Conservation (phyloP, 2,329 filamentous ascomycete species). For the Plectosphaerella plurivora region DNA sequence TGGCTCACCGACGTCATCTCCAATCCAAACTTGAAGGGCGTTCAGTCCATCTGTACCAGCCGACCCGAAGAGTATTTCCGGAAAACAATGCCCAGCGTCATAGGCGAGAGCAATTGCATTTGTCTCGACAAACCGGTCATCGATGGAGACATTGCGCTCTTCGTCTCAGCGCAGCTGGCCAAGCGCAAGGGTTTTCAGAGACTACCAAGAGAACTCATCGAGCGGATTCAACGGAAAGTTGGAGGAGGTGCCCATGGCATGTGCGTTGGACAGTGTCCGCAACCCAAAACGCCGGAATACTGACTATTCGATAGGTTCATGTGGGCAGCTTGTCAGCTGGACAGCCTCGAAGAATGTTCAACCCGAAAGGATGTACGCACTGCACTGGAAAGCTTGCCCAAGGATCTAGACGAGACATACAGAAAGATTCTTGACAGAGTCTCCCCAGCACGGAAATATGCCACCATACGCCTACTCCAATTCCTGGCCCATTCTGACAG, state of each 20-base stretch:
- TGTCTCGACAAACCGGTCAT: background rate
- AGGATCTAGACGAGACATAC: conserved; percentile 1
- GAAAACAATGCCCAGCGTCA: background rate
- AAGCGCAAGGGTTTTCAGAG: background rate
- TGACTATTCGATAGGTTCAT: conserved; percentile 1
- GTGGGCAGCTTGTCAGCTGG: conserved; percentile 3
- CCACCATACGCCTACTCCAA: conserved; percentile 14
- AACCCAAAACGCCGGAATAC: background rate
- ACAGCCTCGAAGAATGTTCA: background rate
- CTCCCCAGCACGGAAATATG: conserved; percentile 4
- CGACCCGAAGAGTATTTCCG: background rate
- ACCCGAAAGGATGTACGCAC: background rate
- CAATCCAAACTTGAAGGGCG: background rate
- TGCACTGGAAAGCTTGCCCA: background rate
- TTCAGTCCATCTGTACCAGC: background rate
- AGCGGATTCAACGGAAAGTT: background rate
- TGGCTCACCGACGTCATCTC: background rate
- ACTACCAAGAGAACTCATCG: background rate
- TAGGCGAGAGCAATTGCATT: background rate
- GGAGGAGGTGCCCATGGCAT: background rate
- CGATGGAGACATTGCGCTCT: background rate
- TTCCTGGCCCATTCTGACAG: conserved; percentile 14
- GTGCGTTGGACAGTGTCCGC: background rate
- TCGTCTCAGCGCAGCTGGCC: background rate
- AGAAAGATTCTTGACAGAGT: conserved; percentile 6